Percentiles rank a stretch among this genome's conserved stretches.
phyloP scores from a whole-genome alignment of 805 yeast genomes.

The Pichia thaimueangensis region DNA sequence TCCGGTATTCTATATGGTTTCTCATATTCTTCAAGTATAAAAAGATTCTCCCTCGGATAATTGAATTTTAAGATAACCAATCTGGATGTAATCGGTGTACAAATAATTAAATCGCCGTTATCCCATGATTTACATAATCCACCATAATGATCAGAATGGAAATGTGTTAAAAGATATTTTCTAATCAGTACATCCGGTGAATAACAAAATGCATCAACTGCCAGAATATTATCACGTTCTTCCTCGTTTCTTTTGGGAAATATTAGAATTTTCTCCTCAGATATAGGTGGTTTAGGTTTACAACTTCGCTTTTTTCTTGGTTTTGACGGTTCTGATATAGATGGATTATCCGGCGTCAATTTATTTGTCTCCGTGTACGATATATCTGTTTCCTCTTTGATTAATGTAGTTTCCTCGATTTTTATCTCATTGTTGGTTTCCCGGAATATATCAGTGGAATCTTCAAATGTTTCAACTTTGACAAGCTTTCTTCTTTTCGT shows the following conservation, averaged over 20 bases:
- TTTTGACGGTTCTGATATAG: no score
- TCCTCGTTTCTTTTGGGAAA: slow-evolving; percentile 27
- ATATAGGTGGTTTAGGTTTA: slow-evolving; percentile 32
- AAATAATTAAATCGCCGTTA: slow-evolving; percentile 55
- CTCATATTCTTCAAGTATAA: slow-evolving; percentile 36
- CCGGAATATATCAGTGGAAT: no score
- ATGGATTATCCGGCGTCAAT: no score
- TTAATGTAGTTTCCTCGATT: no score
- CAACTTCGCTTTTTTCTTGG: slow-evolving; percentile 3
- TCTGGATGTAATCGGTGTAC: slow-evolving; percentile 63
- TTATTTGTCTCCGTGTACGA: no score
- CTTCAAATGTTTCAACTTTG: no score
- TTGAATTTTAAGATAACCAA: slow-evolving; percentile 50
- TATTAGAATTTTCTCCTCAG: slow-evolving; percentile 45
- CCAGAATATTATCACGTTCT: slow-evolving; percentile 24
- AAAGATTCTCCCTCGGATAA: slow-evolving; percentile 36
- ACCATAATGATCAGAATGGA: slow-evolving; percentile 91
- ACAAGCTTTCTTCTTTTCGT: no score
- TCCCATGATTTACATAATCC: slow-evolving; percentile 78
- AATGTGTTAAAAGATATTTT: slow-evolving; percentile 68
- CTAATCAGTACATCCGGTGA: slow-evolving; percentile 39
- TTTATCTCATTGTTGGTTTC: no score
- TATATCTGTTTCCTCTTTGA: no score
- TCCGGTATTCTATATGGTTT: slow-evolving; percentile 35
- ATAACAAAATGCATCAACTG: slow-evolving; percentile 64